These are phyloP conservation scores for Penicillium sp. DNA, from an alignment of 2,329 filamentous ascomycete genomes.

Conservation along the genomic window DNA sequence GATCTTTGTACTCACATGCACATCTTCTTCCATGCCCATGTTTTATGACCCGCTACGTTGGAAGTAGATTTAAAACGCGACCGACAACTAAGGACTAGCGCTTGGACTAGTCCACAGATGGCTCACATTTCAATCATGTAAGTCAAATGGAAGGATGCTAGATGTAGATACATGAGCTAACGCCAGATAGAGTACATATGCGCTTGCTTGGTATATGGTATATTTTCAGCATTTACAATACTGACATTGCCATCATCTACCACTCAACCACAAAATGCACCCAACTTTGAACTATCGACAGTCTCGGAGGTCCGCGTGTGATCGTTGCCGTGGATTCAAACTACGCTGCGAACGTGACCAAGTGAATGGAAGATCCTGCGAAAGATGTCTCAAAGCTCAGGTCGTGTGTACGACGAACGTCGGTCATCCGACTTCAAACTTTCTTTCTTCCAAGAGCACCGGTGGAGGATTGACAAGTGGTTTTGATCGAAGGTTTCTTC, in stretches of 20 bases:
- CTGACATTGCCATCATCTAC: neutral
- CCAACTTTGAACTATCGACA: conserved; percentile 18
- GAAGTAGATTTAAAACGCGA: conserved; percentile 8
- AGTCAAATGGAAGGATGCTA: neutral
- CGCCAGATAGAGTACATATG: neutral
- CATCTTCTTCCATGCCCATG: neutral
- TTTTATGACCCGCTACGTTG: conserved; percentile 3
- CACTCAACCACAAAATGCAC: conserved; percentile 12
- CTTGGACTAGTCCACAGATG: conserved; percentile 5
- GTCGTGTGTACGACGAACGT: conserved; percentile 20
- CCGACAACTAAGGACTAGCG: neutral
- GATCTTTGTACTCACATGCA: neutral
- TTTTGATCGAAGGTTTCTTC: neutral
- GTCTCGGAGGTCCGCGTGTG: conserved; percentile 21
- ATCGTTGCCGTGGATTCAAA: conserved; percentile 24
- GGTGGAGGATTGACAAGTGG: conserved; percentile 1
- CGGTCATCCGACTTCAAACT: conserved; percentile 9
- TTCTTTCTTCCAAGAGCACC: conserved; percentile 3
- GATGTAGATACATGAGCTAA: neutral
- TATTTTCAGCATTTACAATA: neutral
- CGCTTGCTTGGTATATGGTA: neutral
- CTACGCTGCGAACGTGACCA: conserved; percentile 21
- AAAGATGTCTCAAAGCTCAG: conserved; percentile 23
- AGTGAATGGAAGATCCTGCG: conserved; percentile 18
- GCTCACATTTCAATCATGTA: conserved; percentile 7